Percentiles rank a stretch among this genome's conserved stretches.
phyloP scores from a whole-genome alignment of 108 stramenopile genomes.

The Cyclotella atomus region DNA sequence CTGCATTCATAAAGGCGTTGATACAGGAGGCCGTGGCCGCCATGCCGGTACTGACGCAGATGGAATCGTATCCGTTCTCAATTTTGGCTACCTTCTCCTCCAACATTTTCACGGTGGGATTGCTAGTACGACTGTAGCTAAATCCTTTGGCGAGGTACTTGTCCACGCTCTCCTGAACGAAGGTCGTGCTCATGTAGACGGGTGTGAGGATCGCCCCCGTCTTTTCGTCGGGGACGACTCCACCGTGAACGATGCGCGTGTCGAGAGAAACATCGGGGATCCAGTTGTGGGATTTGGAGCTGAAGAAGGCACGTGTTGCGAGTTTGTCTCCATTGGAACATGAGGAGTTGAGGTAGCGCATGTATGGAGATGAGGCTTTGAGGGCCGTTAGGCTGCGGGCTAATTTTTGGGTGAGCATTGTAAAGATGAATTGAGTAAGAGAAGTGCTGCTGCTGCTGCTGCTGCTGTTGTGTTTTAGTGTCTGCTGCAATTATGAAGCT shows the following conservation, averaged over 20 bases:
- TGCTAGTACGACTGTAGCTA: conserved; percentile 80
- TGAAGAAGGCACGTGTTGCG: conserved; percentile 20
- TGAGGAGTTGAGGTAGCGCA: conserved; percentile 43
- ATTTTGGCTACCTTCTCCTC: conserved; percentile 84
- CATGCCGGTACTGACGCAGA: conserved; percentile 83
- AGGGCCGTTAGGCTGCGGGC: conserved; percentile 36
- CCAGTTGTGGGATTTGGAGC: conserved; percentile 37
- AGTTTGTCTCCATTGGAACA: conserved; percentile 46
- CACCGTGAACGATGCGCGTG: conserved; percentile 60
- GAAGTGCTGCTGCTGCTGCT: no score
- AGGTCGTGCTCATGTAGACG: conserved; percentile 74
- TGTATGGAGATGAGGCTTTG: conserved; percentile 40
- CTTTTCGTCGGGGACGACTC: conserved; percentile 53
- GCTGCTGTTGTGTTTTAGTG: no score
- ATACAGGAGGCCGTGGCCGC: conserved; percentile 78
- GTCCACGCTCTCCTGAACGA: conserved; percentile 80
- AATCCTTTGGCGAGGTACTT: conserved; percentile 74
- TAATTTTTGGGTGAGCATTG: conserved; percentile 27
- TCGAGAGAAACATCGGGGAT: conserved; percentile 60
- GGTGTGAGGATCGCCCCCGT: conserved; percentile 83
- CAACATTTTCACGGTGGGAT: conserved; percentile 80
- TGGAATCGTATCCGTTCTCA: conserved; percentile 79
- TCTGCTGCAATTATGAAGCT: no score
- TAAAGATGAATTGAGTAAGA: background rate
- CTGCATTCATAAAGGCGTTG: conserved; percentile 79